Evolutionary conservation across 1,284 basidiomycete species (phyloP), one percentile per base, ranked within the genome.

Genomic region (Cryptococcus sp.): DNA sequence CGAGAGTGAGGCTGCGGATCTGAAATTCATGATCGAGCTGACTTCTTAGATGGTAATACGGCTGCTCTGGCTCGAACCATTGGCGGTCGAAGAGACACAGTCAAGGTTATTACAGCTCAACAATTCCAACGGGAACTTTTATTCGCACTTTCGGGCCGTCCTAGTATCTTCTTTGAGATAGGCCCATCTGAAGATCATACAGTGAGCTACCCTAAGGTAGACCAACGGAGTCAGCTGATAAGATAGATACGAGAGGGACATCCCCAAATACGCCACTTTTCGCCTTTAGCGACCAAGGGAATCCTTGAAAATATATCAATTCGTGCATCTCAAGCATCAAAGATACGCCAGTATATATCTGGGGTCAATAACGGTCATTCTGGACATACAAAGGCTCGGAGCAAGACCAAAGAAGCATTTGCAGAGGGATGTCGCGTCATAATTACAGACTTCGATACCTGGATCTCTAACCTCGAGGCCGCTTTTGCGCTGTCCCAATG

Each of bases 351-450:
- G 38, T 89, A 90, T 70, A 76, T 82, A 58, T 82, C 50, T 80
- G 81, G 52, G 52, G 53, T 31, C 42, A 37, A 35, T 35, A 50
- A n/a, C 58, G 6, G 38, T 58, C 62, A 23, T 52, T 23, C 52
- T 59, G 15, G 59, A 65, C 38, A 57, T 65, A 30, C 52, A 30
- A 30, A 32, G 23, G 23, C 1, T 45, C 67, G 53, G 10, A 84
- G 83, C 2, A 83, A 82, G 43, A 90, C 88, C 0, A 75, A 86
- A 11, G 87, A 91, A 67, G 90, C 90, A 0, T 90, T 90, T 67
- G 83, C 86, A 0, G 88, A 89, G 56, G 87, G 87, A 0, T 76
- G 90, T 46, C 83, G 85, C 48, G 59, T 71, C 6, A 81, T 87
- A 53, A 72, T 90, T 3, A 79, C 79, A 14, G 60, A 62, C 0